Percentiles rank a stretch among this genome's conserved stretches.
phyloP scores from a whole-genome alignment of 2,329 filamentous ascomycete species.

The Penicillium fuscoglaucum region DNA sequence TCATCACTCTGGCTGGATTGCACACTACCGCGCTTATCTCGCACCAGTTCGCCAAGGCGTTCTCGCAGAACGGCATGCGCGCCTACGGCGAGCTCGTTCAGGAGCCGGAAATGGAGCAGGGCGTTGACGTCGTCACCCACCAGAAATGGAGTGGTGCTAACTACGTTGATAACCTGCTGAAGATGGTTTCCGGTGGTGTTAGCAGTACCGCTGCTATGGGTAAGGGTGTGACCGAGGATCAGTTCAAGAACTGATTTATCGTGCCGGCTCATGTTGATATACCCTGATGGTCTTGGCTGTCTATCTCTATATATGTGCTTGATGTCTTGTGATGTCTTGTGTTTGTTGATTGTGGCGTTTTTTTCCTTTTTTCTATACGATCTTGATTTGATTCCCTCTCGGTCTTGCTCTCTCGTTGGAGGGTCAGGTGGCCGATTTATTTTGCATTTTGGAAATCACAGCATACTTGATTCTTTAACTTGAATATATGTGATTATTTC shows the following conservation, averaged over 20 bases:
- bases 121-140: slow-evolving; percentile 94
- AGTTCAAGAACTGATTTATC: slow-evolving; percentile 65
- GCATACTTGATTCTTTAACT: background rate
- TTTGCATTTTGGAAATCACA: slow-evolving; percentile 10
- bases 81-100: slow-evolving; percentile 97
- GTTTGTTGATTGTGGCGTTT: slow-evolving; percentile 12
- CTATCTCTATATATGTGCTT: slow-evolving; percentile 11
- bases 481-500: background rate
- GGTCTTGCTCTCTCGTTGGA: background rate
- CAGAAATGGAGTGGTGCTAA: slow-evolving; percentile 98
- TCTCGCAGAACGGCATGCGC: slow-evolving; percentile 80
- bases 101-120: slow-evolving; percentile 90
- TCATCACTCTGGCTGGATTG: slow-evolving; percentile 97
- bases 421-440: background rate
- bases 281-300: slow-evolving; percentile 7
- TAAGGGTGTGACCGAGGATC: slow-evolving; percentile 95
- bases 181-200: slow-evolving; percentile 95
- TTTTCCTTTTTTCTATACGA: slow-evolving; percentile 1
- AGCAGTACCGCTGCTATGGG: slow-evolving; percentile 95
- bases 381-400: slow-evolving; percentile 21
- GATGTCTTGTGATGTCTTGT: slow-evolving; percentile 10
- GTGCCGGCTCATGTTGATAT: slow-evolving; percentile 10
- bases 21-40: slow-evolving; percentile 93
- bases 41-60: slow-evolving; percentile 83
- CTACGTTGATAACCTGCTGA: slow-evolving; percentile 90